These are phyloP conservation scores for Epithele typhae DNA, from an alignment of 768 basidiomycete species.

Conservation along the genomic window DNA sequence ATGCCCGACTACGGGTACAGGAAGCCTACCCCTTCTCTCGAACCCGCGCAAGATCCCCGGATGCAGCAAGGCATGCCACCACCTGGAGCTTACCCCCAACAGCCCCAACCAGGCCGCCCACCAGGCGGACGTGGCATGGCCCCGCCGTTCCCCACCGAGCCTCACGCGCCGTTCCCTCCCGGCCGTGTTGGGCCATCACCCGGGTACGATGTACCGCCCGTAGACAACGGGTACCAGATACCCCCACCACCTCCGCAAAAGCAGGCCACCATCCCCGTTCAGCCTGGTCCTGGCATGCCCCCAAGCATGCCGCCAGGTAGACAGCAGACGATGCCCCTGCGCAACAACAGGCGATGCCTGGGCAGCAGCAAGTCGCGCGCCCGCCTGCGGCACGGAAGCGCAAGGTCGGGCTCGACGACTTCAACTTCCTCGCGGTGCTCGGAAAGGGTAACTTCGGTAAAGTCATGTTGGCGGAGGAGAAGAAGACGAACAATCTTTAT, in stretches of 20 bases:
- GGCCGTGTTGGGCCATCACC: constrained; percentile 25
- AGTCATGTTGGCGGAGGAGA: constrained; percentile 99
- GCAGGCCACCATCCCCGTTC: constrained; percentile 22
- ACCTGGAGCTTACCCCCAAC: constrained; percentile 13
- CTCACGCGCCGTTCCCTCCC: constrained; percentile 23
- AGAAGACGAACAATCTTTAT: constrained; percentile 80
- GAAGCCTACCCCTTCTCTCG: constrained; percentile 7
- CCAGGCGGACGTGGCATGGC: constrained; percentile 39
- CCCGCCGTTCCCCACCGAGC: constrained; percentile 43
- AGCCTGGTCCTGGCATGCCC: constrained; percentile 5
- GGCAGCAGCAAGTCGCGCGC: constrained; percentile 36
- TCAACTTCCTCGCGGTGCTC: constrained; percentile 97
- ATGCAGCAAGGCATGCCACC: constrained; percentile 8
- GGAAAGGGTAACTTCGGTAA: constrained; percentile 99
- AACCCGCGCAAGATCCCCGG: constrained; percentile 6
- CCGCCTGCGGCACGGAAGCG: constrained; percentile 48
- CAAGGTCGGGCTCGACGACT: constrained; percentile 95
- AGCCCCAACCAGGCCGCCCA: constrained; percentile 28
- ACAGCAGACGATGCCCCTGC: constrained; percentile 22
- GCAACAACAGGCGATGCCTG: constrained; percentile 29
- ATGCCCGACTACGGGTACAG: constrained; percentile 7
- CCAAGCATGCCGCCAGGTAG: constrained; percentile 21
- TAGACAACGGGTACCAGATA: constrained; percentile 36
- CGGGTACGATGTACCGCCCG: constrained; percentile 26
- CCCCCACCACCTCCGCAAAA: constrained; percentile 25